Evolutionary conservation across 2,329 filamentous ascomycete species (phyloP).

Genomic region (Phoma sp.): DNA sequence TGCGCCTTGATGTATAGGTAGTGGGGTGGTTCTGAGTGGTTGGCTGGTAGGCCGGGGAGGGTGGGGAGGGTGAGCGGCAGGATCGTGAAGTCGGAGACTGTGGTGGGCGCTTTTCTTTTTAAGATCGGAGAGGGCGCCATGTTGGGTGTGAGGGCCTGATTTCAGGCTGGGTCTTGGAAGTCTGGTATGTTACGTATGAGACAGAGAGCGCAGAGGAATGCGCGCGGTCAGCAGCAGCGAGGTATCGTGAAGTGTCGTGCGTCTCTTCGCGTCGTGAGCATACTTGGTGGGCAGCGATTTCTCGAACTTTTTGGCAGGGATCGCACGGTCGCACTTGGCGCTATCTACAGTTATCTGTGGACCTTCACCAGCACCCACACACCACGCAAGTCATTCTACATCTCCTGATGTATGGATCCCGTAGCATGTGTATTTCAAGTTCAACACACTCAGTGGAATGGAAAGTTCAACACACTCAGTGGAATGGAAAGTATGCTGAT

Average conservation of each 20-base stretch:
- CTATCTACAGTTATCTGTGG: constrained; percentile 5
- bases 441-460: too few species aligned
- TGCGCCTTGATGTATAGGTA: constrained; percentile 88
- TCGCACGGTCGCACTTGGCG: constrained; percentile 29
- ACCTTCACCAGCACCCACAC: background rate
- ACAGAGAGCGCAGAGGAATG: background rate
- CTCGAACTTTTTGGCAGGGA: constrained; percentile 45
- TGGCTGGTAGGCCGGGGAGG: constrained; percentile 54
- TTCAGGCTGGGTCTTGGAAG: too few species aligned
- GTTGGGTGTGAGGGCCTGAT: background rate
- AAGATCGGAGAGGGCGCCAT: constrained; percentile 30
- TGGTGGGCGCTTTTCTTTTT: constrained; percentile 31
- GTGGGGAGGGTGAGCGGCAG: constrained; percentile 68
- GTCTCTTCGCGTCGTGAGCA: constrained; percentile 1
- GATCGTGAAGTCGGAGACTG: constrained; percentile 68
- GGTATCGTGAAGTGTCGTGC: background rate
- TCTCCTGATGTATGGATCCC: too few species aligned
- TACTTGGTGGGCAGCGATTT: constrained; percentile 17
- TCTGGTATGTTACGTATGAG: background rate
- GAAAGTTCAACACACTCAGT: too few species aligned
- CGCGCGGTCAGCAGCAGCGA: background rate
- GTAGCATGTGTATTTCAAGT: too few species aligned
- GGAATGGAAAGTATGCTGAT: too few species aligned
- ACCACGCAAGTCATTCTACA: too few species aligned
- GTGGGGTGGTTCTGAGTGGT: constrained; percentile 65